phyloP scores from a whole-genome alignment of 345 rosid species.

The Abelmoschus esculentus region DNA sequence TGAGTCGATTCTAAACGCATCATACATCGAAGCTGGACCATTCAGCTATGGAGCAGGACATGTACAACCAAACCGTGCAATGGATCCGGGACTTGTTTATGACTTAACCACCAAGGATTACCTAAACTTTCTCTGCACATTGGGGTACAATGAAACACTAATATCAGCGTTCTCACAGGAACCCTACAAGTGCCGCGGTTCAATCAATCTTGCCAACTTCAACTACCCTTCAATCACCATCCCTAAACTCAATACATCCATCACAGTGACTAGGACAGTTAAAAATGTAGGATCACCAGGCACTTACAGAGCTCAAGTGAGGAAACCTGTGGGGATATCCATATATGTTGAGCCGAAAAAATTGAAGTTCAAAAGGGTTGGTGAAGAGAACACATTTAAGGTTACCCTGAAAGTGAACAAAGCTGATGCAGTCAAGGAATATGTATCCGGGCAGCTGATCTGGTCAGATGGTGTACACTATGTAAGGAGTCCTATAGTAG shows the following conservation, averaged over 20 bases:
- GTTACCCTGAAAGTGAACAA: constrained; percentile 30
- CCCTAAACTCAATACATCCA: constrained; percentile 26
- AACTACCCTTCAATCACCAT: constrained; percentile 85
- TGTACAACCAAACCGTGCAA: constrained; percentile 65
- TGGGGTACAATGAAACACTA: constrained; percentile 49
- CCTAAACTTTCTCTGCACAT: constrained; percentile 60
- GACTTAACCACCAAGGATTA: constrained; percentile 49
- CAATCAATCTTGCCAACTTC: constrained; percentile 36
- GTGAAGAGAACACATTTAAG: constrained; percentile 51
- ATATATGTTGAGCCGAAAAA: constrained; percentile 40
- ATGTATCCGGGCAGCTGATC: constrained; percentile 49
- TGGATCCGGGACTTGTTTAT: constrained; percentile 77
- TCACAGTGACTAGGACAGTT: constrained; percentile 41
- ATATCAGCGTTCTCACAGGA: constrained; percentile 29
- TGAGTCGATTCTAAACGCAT: constrained; percentile 38
- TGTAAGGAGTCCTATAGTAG: constrained; percentile 74
- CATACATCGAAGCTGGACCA: constrained; percentile 47
- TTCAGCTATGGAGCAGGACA: constrained; percentile 83
- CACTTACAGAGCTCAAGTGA: constrained; percentile 33
- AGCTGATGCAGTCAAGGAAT: constrained; percentile 20
- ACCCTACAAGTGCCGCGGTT: constrained; percentile 37
- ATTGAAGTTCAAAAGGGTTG: constrained; percentile 41
- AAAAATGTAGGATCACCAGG: constrained; percentile 73
- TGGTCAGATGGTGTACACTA: constrained; percentile 66
- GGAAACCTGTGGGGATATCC: constrained; percentile 40